A percentile compares a stretch with the other conserved stretches of the same genome.
Evolutionary conservation across 768 basidiomycete species (phyloP).

Genomic region (Tubosaeta sp.): DNA sequence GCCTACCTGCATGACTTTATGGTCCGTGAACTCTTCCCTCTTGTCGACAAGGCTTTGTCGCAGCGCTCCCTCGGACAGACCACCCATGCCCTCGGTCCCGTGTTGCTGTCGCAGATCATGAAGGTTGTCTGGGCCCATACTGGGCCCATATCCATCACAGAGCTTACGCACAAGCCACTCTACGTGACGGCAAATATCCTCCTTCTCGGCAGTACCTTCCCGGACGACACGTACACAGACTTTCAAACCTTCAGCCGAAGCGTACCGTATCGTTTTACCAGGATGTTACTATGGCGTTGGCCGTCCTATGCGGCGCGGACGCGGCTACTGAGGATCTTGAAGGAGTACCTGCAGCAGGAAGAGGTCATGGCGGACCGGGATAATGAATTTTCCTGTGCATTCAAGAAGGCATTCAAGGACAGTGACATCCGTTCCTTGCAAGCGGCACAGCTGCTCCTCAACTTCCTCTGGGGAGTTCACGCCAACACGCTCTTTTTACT

Average conservation of each 20-base stretch:
- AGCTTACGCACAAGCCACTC: conserved; percentile 15
- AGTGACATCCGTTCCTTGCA: conserved; percentile 14
- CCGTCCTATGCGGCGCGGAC: conserved; percentile 15
- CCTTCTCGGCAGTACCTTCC: conserved; percentile 20
- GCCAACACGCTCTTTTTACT: conserved; percentile 19
- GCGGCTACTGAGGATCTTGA: conserved; percentile 8
- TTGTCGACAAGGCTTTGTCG: conserved; percentile 18
- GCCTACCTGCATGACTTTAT: conserved; percentile 13
- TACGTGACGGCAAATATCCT: conserved; percentile 16
- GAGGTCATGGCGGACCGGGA: conserved; percentile 4
- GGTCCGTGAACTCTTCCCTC: conserved; percentile 18
- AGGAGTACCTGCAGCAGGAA: conserved; percentile 10
- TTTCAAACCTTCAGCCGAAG: conserved; percentile 16
- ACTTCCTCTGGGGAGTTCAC: conserved; percentile 20
- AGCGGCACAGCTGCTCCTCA: conserved; percentile 16
- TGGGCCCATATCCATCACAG: conserved; percentile 10
- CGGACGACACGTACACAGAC: conserved; percentile 16
- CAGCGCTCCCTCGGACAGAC: conserved; percentile 10
- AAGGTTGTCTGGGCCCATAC: not conserved
- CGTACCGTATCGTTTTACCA: conserved; percentile 15
- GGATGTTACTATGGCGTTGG: conserved; percentile 10
- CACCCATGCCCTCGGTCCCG: conserved; percentile 9
- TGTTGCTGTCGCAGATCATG: conserved; percentile 12
- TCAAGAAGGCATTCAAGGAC: conserved; percentile 16
- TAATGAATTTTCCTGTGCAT: conserved; percentile 5